Evolutionary conservation across 768 basidiomycete species (phyloP).

Genomic region (Lepiota brunneoincarnata): DNA sequence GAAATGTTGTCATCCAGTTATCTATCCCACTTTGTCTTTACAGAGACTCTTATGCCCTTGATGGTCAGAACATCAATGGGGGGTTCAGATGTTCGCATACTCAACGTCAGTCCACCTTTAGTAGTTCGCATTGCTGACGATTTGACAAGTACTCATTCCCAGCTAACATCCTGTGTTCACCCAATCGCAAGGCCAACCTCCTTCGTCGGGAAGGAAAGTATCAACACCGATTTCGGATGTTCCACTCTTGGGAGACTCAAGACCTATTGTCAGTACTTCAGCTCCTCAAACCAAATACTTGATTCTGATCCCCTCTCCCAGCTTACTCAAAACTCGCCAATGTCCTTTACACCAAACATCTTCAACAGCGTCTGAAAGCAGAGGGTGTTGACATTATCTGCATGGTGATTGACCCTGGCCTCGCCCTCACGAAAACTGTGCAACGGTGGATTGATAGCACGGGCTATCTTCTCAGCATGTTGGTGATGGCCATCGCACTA

Average conservation of each 20-base stretch:
- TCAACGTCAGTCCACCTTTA: constrained; percentile 40
- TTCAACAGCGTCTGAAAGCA: constrained; percentile 44
- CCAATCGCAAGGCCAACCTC: constrained; percentile 16
- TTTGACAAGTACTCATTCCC: background rate
- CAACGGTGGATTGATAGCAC: constrained; percentile 11
- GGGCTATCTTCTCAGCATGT: constrained; percentile 3
- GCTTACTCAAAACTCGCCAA: constrained; percentile 51
- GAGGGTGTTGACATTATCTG: constrained; percentile 32
- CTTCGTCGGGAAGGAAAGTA: constrained; percentile 31
- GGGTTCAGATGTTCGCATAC: constrained; percentile 57
- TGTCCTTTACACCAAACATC: constrained; percentile 44
- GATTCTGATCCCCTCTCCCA: constrained; percentile 18
- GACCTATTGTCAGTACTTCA: constrained; percentile 4
- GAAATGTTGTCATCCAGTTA: constrained; percentile 30
- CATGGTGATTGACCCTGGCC: constrained; percentile 41
- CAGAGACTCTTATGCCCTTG: constrained; percentile 49
- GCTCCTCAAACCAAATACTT: background rate
- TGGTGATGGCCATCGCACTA: constrained; percentile 12
- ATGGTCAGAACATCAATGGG: constrained; percentile 46
- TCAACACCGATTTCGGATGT: constrained; percentile 33
- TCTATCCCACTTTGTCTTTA: constrained; percentile 55
- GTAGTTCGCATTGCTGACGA: background rate
- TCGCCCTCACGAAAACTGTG: constrained; percentile 26
- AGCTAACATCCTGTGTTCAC: constrained; percentile 33
- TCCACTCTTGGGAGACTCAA: constrained; percentile 17